phyloP scores from a whole-genome alignment of 805 yeast species.

The Candida cerambycidarum region DNA sequence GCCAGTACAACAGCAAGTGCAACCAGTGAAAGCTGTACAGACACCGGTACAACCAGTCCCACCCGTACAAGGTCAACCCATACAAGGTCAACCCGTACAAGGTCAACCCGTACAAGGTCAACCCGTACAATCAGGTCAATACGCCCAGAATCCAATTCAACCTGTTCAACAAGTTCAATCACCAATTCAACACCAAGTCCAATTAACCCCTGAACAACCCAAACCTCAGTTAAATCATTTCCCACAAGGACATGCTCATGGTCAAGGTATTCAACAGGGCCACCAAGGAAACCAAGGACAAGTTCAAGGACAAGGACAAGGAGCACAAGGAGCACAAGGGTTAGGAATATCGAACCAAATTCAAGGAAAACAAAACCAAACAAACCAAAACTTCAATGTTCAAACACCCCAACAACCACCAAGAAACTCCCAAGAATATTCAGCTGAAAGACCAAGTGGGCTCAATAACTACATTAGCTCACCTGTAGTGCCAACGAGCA shows the following conservation, averaged over 20 bases:
- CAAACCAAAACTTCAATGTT: neutral
- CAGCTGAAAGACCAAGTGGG: constrained; percentile 1
- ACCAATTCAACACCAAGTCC: neutral
- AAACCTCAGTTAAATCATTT: neutral
- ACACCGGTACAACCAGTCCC: too few relatives aligned
- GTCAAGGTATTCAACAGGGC: too few relatives aligned
- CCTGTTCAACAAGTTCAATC: neutral
- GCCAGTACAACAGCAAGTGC: neutral
- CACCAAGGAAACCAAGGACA: neutral
- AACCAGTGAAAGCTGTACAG: too few relatives aligned
- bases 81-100: too few relatives aligned
- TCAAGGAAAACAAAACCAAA: too few relatives aligned
- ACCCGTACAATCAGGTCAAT: neutral
- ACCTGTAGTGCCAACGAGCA: neutral
- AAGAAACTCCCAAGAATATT: too few relatives aligned
- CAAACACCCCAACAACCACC: neutral
- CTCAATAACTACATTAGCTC: neutral
- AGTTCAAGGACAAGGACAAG: neutral
- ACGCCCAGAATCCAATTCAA: neutral
- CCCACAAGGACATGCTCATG: too few relatives aligned
- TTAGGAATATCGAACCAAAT: too few relatives aligned
- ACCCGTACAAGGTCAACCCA: too few relatives aligned
- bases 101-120: too few relatives aligned
- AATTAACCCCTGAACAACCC: neutral
- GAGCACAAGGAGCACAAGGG: neutral